Base-by-base conservation (phyloP, 768 basidiomycete species). In the Psilocybe azurescens region DNA sequence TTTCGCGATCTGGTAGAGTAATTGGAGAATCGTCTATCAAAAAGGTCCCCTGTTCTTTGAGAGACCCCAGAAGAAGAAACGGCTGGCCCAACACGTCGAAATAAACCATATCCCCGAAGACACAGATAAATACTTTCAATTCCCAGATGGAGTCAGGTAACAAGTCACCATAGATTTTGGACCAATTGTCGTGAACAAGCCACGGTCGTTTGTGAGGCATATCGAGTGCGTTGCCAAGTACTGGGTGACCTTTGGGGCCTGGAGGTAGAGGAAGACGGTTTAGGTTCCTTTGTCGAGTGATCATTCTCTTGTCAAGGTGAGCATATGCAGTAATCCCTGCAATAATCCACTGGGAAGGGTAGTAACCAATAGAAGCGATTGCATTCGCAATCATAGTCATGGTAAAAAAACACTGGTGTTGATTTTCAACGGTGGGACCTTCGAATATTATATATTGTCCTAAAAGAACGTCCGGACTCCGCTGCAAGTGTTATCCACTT, bases 101-200 rank as follows among this genome's bases (percentile, higher is more conserved):
- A 65, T 81, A 83, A 1, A 86, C 78, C 60, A 88, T 71, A 60
- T 85, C 83, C 9, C 86, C 86, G 84, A 51, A 44, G n/a, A n/a
- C 11, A 5, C 6, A 44, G n/a, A 16, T 13, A n/a, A 16, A n/a
- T 44, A 44, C 1, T 0, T 18, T 10, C 29, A 41, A 59, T 48
- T 16, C 18, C 44, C 1, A 53, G 38, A 18, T 32, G 29, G 1
- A 28, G 32, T 3, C 32, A 32, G 14, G 20, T 18, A 20, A 46
- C 56, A 38, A 32, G 16, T 53, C 48, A 75, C 76, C 75, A 56
- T 76, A 78, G 24, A 67, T 61, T 44, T 72, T 72, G 11, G 56
- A 64, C 77, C 74, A 76, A 44, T 76, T 61, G 32, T 68, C 67
- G 56, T 72, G 74, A 9, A 61, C 66, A 16, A 72, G 48, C 75